Conservation (phyloP, 768 basidiomycete genomes). For the Panellus pusillus region DNA sequence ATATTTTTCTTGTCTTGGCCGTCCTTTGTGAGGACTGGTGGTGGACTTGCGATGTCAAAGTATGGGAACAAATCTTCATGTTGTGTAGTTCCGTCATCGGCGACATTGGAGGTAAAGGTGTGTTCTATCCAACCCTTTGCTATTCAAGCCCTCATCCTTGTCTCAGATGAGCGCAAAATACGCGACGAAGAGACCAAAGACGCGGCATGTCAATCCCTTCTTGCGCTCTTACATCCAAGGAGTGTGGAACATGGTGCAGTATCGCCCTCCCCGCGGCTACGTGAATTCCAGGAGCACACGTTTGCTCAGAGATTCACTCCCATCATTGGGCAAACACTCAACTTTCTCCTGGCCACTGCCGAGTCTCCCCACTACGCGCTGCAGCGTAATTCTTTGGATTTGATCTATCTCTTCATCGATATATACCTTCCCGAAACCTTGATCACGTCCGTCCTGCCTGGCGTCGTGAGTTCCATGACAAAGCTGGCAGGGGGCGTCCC, state of each 20-base stretch:
- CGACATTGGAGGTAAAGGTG: slow-evolving; percentile 66
- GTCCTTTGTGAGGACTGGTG: slow-evolving; percentile 76
- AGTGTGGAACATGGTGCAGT: slow-evolving; percentile 37
- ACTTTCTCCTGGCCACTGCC: slow-evolving; percentile 63
- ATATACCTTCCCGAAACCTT: slow-evolving; percentile 54
- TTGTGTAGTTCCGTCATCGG: slow-evolving; percentile 66
- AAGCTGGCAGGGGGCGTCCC: slow-evolving; percentile 62
- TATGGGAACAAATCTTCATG: slow-evolving; percentile 88
- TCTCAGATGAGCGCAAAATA: slow-evolving; percentile 37
- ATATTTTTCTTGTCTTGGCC: slow-evolving; percentile 57
- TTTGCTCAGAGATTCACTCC: slow-evolving; percentile 60
- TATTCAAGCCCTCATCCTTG: no score
- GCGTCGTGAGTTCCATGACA: slow-evolving; percentile 74
- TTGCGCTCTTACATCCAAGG: slow-evolving; percentile 59
- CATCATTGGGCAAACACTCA: slow-evolving; percentile 80
- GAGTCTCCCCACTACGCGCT: slow-evolving; percentile 59
- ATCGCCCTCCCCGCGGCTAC: slow-evolving; percentile 30
- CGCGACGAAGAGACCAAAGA: slow-evolving; percentile 82
- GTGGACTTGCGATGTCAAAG: slow-evolving; percentile 71
- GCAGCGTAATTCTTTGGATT: slow-evolving; percentile 61
- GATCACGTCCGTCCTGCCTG: slow-evolving; percentile 75
- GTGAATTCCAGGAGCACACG: slow-evolving; percentile 43
- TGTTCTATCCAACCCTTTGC: slow-evolving; percentile 20
- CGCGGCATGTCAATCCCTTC: slow-evolving; percentile 69
- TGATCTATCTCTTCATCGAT: slow-evolving; percentile 56